Evolutionary conservation across 116 monocot species (phyloP), one percentile per base, ranked within the genome.

Genomic region (Iris pallida): DNA sequence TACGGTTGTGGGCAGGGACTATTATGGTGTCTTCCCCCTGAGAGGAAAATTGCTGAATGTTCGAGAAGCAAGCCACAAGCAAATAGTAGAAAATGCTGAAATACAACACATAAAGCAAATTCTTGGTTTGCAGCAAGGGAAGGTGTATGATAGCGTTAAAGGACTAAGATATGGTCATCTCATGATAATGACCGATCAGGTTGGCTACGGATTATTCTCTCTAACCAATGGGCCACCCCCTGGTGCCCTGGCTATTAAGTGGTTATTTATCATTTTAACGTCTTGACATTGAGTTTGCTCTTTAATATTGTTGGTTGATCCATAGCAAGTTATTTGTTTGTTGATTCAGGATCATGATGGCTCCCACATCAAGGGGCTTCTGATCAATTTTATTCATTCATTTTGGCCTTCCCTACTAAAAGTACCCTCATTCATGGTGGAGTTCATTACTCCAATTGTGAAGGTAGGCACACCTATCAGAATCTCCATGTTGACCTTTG

Each of bases 181-280:
- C 20, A 96, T 96, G 96, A 96, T 96, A 53, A 96, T 96, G 96
- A 96, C 96, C 10, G 92, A 96, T 81, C 92, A 96, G 89, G 95
- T 91, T 57, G 30, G 30, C 30, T 30, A 30, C 30, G 30, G 3
- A 30, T 30, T 11, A 13, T 41, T 30, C 3, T 30, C 30, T 30
- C 30, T 30, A 30, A 30, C 30, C 3, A 3, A 0, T 30, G 30
- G 30, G 30, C 30, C 30, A 30, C 30, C 30, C 30, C 30, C 30
- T 30, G 30, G 2, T 30, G 30, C 30, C 30, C 3, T 30, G 30
- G 30, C 30, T 30, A 30, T n/a, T n/a, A n/a, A n/a, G n/a, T n/a
- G n/a, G n/a, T n/a, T n/a, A n/a, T 30, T 30, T 30, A 30, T 30
- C 30, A 30, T 30, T 30, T 0, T 1, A 1, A 30, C 30, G 0